Percentiles rank a stretch among this genome's conserved stretches.
Conservation (phyloP, 2,329 filamentous ascomycete genomes). For the Colletotrichum sp. region DNA sequence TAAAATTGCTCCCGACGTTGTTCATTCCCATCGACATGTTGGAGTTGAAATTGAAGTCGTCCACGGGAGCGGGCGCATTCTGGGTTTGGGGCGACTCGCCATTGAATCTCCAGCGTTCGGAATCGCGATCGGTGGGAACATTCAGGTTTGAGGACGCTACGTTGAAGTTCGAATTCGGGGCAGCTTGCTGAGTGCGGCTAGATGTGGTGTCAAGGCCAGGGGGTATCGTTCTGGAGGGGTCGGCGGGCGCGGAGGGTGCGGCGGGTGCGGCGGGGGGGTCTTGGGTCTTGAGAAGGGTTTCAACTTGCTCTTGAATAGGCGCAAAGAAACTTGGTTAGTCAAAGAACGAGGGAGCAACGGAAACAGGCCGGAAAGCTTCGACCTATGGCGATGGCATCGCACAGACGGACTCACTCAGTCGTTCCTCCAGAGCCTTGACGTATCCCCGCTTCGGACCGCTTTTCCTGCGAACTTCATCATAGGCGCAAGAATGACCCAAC, state of each 20-base stretch:
- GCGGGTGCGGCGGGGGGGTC: constrained; percentile 49
- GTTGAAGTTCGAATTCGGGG: constrained; percentile 42
- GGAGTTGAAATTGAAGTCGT: constrained; percentile 64
- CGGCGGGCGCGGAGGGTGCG: constrained; percentile 25
- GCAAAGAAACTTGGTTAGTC: constrained; percentile 3
- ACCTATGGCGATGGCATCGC: background rate
- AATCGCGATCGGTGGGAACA: constrained; percentile 51
- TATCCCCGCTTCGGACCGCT: constrained; percentile 94
- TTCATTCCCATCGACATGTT: constrained; percentile 56
- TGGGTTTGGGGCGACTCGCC: constrained; percentile 56
- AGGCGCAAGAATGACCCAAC: constrained; percentile 86
- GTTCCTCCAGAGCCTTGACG: constrained; percentile 90
- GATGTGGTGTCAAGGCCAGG: constrained; percentile 31
- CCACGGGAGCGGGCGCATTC: constrained; percentile 36
- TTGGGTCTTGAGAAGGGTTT: constrained; percentile 85
- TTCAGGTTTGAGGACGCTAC: constrained; percentile 52
- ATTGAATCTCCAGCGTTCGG: constrained; percentile 61
- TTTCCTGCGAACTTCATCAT: constrained; percentile 92
- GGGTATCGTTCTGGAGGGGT: constrained; percentile 39
- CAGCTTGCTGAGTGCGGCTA: constrained; percentile 34
- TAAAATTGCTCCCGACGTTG: constrained; percentile 62
- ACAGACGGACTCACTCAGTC: constrained; percentile 72
- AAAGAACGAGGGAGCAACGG: background rate
- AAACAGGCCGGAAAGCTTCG: background rate
- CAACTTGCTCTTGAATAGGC: constrained; percentile 76